These are phyloP conservation scores for Dipteronia dyeriana DNA, from an alignment of 345 rosid genomes.

Conservation along the genomic window DNA sequence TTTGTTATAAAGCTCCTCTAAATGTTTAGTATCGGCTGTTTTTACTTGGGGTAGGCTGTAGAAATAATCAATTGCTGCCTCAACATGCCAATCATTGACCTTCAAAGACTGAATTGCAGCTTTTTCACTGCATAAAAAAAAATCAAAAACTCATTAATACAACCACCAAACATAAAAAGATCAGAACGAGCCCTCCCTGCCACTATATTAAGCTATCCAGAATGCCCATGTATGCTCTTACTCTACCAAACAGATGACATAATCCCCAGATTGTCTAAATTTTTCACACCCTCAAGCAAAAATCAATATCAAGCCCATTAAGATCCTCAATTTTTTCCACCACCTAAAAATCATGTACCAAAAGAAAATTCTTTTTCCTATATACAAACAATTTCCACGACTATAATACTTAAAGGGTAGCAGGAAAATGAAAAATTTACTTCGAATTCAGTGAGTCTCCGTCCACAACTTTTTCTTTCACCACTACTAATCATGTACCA, in stretches of 20 bases:
- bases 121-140: constrained; percentile 68
- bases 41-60: constrained; percentile 81
- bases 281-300: neutral
- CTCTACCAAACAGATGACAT: neutral
- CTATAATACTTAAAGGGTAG: neutral
- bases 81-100: constrained; percentile 93
- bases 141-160: constrained; percentile 4
- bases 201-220: neutral
- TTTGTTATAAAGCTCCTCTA: constrained; percentile 94
- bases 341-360: neutral
- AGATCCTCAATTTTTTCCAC: neutral
- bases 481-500: neutral
- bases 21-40: constrained; percentile 73
- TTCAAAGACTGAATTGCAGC: constrained; percentile 81
- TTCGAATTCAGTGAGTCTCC: neutral
- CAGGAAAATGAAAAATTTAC: neutral
- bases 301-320: neutral
- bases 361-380: neutral
- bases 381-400: no score
- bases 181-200: neutral
- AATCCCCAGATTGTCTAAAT: neutral
- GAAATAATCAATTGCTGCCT: constrained; percentile 92
- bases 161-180: neutral
- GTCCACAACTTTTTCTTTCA: neutral
- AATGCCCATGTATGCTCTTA: neutral